phyloP scores from a whole-genome alignment of 2,329 filamentous ascomycete species.

The Clonostachys rosea region DNA sequence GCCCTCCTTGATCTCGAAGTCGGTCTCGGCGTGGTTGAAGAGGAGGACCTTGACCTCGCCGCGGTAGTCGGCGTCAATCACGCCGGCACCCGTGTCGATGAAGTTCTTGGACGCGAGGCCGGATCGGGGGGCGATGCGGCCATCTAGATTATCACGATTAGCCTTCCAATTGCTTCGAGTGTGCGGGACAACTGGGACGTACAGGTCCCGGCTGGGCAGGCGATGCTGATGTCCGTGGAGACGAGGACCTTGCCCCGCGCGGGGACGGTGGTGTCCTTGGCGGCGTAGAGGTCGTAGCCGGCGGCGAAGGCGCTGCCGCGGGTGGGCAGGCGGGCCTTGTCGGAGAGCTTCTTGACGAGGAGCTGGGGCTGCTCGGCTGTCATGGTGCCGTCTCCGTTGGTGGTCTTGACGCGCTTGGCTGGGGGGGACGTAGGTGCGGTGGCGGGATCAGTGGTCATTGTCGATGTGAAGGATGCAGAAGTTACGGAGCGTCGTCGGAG shows the following conservation, averaged over 20 bases:
- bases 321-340: conserved; percentile 76
- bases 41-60: conserved; percentile 91
- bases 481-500: neutral
- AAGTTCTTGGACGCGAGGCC: conserved; percentile 90
- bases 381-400: conserved; percentile 19
- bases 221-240: conserved; percentile 87
- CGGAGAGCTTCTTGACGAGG: conserved; percentile 82
- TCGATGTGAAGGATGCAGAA: neutral
- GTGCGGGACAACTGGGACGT: conserved; percentile 25
- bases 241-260: conserved; percentile 81
- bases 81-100: conserved; percentile 92
- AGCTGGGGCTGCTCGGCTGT: conserved; percentile 41
- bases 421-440: conserved; percentile 55
- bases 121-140: conserved; percentile 85
- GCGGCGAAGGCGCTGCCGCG: conserved; percentile 86
- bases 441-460: conserved; percentile 16
- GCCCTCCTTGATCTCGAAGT: conserved; percentile 78
- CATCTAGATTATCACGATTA: conserved; percentile 49
- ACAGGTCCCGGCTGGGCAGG: conserved; percentile 88
- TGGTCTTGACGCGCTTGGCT: conserved; percentile 73
- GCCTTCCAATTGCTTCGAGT: neutral
- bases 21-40: conserved; percentile 83
- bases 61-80: conserved; percentile 96
- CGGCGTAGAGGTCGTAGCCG: conserved; percentile 88
- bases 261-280: conserved; percentile 70